These are phyloP conservation scores for Astraeus odoratus DNA, from an alignment of 768 basidiomycete species.

Conservation along the genomic window DNA sequence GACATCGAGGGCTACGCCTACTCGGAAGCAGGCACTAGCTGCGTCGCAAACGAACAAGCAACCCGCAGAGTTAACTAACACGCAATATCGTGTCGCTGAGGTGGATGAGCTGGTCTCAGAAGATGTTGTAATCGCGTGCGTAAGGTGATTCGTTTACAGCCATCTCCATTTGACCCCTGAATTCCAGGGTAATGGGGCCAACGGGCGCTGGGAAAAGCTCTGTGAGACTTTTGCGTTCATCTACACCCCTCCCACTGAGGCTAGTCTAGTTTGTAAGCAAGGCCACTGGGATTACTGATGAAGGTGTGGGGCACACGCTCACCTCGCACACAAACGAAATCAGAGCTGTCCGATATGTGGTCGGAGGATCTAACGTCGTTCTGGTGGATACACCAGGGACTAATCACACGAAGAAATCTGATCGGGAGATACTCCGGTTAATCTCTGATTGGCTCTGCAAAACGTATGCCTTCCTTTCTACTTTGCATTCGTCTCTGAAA, in stretches of 20 bases:
- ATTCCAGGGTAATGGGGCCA: constrained; percentile 14
- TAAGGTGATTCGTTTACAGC: too few species aligned
- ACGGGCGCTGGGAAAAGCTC: constrained; percentile 21
- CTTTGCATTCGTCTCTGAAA: background rate
- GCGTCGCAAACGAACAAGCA: too few species aligned
- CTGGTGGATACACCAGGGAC: constrained; percentile 52
- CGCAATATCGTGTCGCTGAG: too few species aligned
- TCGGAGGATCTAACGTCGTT: constrained; percentile 25
- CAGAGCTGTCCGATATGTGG: background rate
- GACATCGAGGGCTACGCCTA: too few species aligned
- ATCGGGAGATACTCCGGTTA: constrained; percentile 38
- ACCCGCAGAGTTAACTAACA: too few species aligned
- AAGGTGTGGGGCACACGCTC: constrained; percentile 6
- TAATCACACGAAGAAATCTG: constrained; percentile 38
- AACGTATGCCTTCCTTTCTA: background rate
- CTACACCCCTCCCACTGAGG: background rate
- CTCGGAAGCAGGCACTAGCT: too few species aligned
- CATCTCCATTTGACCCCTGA: too few species aligned
- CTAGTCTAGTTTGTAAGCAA: constrained; percentile 7
- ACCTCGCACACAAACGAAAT: constrained; percentile 10
- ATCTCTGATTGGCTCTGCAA: constrained; percentile 26
- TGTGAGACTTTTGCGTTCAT: background rate
- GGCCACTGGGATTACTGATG: constrained; percentile 1
- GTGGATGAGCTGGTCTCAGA: too few species aligned
- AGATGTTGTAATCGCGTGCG: too few species aligned